Base-by-base conservation (phyloP, 768 basidiomycete genomes). In the Hypholoma fasciculare region DNA sequence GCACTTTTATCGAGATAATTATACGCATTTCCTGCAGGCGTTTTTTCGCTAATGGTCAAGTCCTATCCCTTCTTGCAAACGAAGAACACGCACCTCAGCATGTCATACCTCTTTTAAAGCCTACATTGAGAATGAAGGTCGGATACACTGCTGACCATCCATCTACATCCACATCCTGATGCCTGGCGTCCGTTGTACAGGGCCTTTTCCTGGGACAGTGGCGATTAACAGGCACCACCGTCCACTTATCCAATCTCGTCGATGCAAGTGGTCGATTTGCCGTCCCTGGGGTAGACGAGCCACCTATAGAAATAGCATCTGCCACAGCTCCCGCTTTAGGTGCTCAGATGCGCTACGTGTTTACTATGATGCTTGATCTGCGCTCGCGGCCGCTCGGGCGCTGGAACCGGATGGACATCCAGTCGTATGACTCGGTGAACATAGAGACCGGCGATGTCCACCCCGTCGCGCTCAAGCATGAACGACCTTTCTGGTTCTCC, bases 401-500 rank as follows among this genome's bases (percentile, higher is more conserved):
- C 54, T 95, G 88, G 87, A 94, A 92, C 71, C 89, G 85, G 66
- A 79, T 96, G 59, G 86, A 92, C 53, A 80, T 96, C 19, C 67
- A 77, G 46, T 77, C 79, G 11, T 96, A 96, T 69, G 82, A 88
- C 53, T 89, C 89, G 0, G 83, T 96, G 4, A 83, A 89, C 56
- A 64, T 90, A n/a, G 84, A 82, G 58, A 89, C 82, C 16, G 93
- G 91, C 2, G 93, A 94, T 67, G 76, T 81, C 12, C 69, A 81
- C 9, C 85, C 88, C 16, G 75, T 96, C 27, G 76, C 84, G 9
- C 73, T 95, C 63, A 92, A 91, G 67, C 86, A 94, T 63, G 92
- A 94, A 69, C 80, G 91, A 54, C 85, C 93, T n/a, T 96, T 92
- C 70, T 95, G 90, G 87, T 97, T 97, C 73, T 95, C 93, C 42